phyloP scores from a whole-genome alignment of 176 grass and related monocot species.

The Ensete ventricosum region DNA sequence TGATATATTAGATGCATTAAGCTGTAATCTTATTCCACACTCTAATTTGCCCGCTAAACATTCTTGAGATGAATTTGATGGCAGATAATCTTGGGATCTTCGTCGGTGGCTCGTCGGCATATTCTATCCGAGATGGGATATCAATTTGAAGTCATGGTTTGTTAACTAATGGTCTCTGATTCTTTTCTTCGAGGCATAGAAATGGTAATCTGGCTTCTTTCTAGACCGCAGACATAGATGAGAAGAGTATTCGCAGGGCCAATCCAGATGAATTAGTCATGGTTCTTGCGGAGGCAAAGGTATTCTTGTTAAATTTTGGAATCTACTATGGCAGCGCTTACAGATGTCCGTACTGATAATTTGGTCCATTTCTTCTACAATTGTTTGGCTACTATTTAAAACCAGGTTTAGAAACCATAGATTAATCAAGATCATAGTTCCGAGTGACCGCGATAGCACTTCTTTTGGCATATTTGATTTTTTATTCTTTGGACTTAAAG shows the following conservation, averaged over 20 bases:
- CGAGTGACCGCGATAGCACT: too few relatives aligned
- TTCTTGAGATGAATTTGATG: not conserved
- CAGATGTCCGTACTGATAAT: not conserved
- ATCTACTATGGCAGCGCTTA: not conserved
- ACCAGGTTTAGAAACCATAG: too few relatives aligned
- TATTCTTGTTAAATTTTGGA: conserved; percentile 1
- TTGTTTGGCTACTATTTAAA: too few relatives aligned
- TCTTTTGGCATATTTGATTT: too few relatives aligned
- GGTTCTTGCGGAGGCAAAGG: conserved; percentile 92
- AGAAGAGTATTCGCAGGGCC: conserved; percentile 80
- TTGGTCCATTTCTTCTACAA: too few relatives aligned
- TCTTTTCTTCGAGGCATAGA: not conserved
- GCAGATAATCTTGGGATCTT: conserved; percentile 85
- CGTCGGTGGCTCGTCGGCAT: conserved; percentile 64
- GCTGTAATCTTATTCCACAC: not conserved
- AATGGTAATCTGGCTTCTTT: conserved; percentile 1
- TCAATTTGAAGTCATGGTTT: conserved; percentile 74
- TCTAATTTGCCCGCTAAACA: too few relatives aligned
- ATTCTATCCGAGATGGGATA: conserved; percentile 77
- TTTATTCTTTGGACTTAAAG: too few relatives aligned
- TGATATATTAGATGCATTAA: not conserved
- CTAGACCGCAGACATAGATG: conserved; percentile 91
- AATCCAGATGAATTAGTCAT: conserved; percentile 75
- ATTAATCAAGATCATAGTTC: too few relatives aligned
- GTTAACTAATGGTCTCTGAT: not conserved